These are phyloP conservation scores for Yamadazyma sp. DNA, from an alignment of 1,139 yeast genomes.

Conservation along the genomic window DNA sequence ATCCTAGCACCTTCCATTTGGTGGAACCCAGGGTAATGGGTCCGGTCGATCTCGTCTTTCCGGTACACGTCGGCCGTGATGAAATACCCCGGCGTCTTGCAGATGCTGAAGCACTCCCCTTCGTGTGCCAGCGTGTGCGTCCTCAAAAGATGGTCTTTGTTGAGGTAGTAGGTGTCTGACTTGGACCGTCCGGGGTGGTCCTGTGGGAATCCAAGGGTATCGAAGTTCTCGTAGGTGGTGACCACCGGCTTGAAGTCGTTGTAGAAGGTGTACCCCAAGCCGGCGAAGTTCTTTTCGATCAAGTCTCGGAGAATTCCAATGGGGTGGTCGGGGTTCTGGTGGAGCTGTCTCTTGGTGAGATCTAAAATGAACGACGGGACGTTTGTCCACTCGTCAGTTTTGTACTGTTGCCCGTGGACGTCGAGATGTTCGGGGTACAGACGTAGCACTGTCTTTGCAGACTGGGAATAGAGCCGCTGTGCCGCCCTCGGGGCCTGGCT, in stretches of 20 bases:
- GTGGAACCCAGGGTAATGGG: slow-evolving; percentile 97
- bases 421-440: slow-evolving; percentile 31
- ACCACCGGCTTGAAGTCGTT: slow-evolving; percentile 85
- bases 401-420: slow-evolving; percentile 53
- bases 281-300: slow-evolving; percentile 66
- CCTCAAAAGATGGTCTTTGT: slow-evolving; percentile 66
- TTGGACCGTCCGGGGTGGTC: slow-evolving; percentile 94
- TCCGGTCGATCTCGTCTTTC: slow-evolving; percentile 90
- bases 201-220: slow-evolving; percentile 82
- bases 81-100: slow-evolving; percentile 81
- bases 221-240: slow-evolving; percentile 80
- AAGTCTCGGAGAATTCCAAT: slow-evolving; percentile 79
- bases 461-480: background rate
- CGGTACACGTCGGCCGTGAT: slow-evolving; percentile 96
- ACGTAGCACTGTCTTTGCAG: background rate
- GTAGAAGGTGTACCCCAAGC: slow-evolving; percentile 75
- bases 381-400: slow-evolving; percentile 81
- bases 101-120: slow-evolving; percentile 67
- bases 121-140: slow-evolving; percentile 99
- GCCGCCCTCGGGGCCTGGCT: too few species aligned
- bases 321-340: slow-evolving; percentile 77
- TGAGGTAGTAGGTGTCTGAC: slow-evolving; percentile 90
- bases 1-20: slow-evolving; percentile 96
- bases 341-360: slow-evolving; percentile 72
- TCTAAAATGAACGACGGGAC: slow-evolving; percentile 73